A percentile compares a stretch with the other conserved stretches of the same genome.
phyloP scores from a whole-genome alignment of 2,329 filamentous ascomycete species.

The Beauveria sp. region DNA sequence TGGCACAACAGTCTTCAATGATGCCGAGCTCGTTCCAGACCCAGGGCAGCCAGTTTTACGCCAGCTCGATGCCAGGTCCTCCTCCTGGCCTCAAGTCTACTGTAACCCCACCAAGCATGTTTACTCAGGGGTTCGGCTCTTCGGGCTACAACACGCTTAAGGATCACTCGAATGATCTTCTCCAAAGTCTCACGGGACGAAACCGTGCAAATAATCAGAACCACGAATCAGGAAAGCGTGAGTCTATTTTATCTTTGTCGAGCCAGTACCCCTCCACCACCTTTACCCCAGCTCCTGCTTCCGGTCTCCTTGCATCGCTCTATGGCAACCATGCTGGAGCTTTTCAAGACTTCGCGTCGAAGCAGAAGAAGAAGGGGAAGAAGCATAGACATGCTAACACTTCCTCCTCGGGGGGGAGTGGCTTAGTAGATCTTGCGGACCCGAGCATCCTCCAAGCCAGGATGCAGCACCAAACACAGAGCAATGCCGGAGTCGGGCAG shows the following conservation, averaged over 20 bases:
- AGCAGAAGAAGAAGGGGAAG: conserved; percentile 99
- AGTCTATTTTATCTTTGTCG: conserved; percentile 91
- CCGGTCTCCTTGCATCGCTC: conserved; percentile 84
- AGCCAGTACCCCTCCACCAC: conserved; percentile 79
- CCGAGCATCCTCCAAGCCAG: conserved; percentile 98
- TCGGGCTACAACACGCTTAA: conserved; percentile 65
- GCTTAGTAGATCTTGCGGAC: conserved; percentile 99
- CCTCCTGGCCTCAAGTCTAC: conserved; percentile 93
- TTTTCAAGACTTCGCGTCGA: conserved; percentile 86
- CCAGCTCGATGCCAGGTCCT: conserved; percentile 79
- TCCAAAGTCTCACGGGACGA: conserved; percentile 74
- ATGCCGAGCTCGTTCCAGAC: conserved; percentile 61
- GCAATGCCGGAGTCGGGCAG: conserved; percentile 77
- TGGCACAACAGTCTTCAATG: conserved; percentile 83
- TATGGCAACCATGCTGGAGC: conserved; percentile 79
- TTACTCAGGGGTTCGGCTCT: conserved; percentile 80
- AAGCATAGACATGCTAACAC: conserved; percentile 99
- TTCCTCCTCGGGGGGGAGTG: conserved; percentile 99
- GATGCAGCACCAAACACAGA: conserved; percentile 82
- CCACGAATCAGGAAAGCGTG: conserved; percentile 91
- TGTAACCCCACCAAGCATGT: conserved; percentile 90
- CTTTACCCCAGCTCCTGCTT: conserved; percentile 80
- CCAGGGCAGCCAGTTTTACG: conserved; percentile 67
- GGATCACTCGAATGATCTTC: conserved; percentile 56
- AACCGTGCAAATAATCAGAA: conserved; percentile 61